Evolutionary conservation across 257 asterid genomes (phyloP), one percentile per base, ranked within the genome.

Genomic region (Solanum stenotomum): DNA sequence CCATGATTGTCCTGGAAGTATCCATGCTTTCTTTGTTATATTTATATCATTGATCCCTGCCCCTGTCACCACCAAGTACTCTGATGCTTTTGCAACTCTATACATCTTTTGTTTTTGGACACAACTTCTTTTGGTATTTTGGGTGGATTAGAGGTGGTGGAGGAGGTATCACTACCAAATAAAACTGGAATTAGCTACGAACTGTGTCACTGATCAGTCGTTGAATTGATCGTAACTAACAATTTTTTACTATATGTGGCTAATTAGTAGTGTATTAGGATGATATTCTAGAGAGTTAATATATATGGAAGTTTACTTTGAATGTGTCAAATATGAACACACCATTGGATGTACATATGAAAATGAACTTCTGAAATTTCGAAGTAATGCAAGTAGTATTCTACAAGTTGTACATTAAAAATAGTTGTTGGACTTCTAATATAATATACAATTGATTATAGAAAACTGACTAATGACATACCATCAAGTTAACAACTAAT

Each of bases 21-120:
- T 14, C 96, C 98, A 94, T 83, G 94, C 87, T 70, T 94, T 94
- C 91, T 94, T 93, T 0, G 94, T 84, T 38, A 95, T 89, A 84
- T 90, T 92, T 22, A 93, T 88, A 40, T 95, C 96, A 0, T 7
- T 0, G 46, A 95, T 93, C 12, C 96, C 93, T 0, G 46, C 5
- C 96, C 98, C 98, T 31, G 96, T 95, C 74, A 95, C 90, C 88
- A 90, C 98, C 12, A 95, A 89, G 90, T 92, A 95, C 90, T 95
- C 96, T 5, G 98, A 95, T n/a, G 98, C 96, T 1, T 86, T 90
- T 0, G 98, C 96, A 18, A 94, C 95, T 85, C 61, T 78, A 46
- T 89, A 94, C 98, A 92, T 91, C 23, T 61, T 61, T n/a, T 20
- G 18, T 81, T 14, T 29, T 16, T 38, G 34, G 22, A 38, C 35